Evolutionary conservation across 2,329 filamentous ascomycete species (phyloP), one percentile per base, ranked within the genome.

Genomic region (Claviceps cyperi): DNA sequence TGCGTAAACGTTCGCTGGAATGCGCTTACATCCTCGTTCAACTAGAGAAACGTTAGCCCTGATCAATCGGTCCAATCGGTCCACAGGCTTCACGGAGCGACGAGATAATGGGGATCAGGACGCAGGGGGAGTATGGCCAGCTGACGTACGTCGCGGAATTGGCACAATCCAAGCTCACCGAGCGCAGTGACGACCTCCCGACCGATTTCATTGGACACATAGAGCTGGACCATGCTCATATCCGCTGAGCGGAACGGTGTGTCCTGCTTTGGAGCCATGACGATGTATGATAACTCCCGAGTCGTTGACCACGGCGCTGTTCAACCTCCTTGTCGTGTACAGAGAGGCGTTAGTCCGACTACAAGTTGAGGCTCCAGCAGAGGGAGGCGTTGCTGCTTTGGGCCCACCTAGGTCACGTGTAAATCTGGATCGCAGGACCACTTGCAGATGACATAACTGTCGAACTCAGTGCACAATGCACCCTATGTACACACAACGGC

Each of bases 191-290:
- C 90, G 61, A 96, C 91, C 74, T 98, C 94, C 65, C 92, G 83
- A 60, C 92, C 91, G 60, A 98, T 97, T 76, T 98, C 92, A 67
- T 96, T 97, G 64, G 92, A 88, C 63, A 98, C 94, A 72, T 97
- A 98, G 64, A 98, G 84, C 82, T 98, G 92, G 64, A 94, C 94
- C 84, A 98, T 84, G 78, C 89, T 96, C 92, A 98, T 98, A 71
- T 96, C 87, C 86, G 89, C 87, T 67, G 92, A 98, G 79, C 94
- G 91, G 83, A 98, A 97, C 75, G 96, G 86, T 70, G 90, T 95
- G 73, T 97, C 89, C 73, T 87, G 72, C 66, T 73, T 70, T 58
- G 76, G 73, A 69, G 78, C 79, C 81, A 84, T 84, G 61, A 55
- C 55, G 62, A 61, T 58, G 62, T 52, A 53, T 54, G 50, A 52